phyloP scores from a whole-genome alignment of 257 asterid species.

The Plantago ovata region DNA sequence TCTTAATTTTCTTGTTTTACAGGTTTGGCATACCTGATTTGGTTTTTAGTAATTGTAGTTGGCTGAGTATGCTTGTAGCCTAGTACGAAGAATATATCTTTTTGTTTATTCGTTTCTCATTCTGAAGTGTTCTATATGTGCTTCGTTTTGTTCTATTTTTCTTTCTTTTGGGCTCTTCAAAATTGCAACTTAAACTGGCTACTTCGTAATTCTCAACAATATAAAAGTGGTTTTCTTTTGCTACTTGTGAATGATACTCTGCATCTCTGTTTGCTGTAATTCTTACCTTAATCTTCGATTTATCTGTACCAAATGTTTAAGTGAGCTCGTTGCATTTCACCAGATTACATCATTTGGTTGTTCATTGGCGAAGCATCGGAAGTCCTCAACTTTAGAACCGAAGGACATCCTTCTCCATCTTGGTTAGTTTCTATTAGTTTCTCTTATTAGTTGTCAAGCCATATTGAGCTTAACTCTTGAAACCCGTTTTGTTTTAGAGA shows the following conservation, averaged over 20 bases:
- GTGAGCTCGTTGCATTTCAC: constrained; percentile 11
- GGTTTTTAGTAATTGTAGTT: not conserved
- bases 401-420: constrained; percentile 88
- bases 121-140: not conserved
- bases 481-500: constrained; percentile 44
- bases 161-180: too few species aligned
- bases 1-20: not conserved
- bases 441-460: constrained; percentile 8
- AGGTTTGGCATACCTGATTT: constrained; percentile 7
- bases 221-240: not conserved
- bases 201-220: constrained; percentile 8
- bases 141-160: too few species aligned
- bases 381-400: constrained; percentile 80
- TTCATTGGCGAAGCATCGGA: constrained; percentile 89
- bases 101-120: too few species aligned
- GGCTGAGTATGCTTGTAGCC: too few species aligned
- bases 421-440: constrained; percentile 49
- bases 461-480: constrained; percentile 23
- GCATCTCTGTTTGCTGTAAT: too few species aligned
- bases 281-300: not conserved
- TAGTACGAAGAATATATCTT: too few species aligned
- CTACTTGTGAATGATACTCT: too few species aligned
- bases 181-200: too few species aligned
- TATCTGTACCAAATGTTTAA: not conserved
- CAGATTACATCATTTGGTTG: constrained; percentile 86